Evolutionary conservation across 108 stramenopile species (phyloP).

Genomic region (Cyclotella kingstonii): DNA sequence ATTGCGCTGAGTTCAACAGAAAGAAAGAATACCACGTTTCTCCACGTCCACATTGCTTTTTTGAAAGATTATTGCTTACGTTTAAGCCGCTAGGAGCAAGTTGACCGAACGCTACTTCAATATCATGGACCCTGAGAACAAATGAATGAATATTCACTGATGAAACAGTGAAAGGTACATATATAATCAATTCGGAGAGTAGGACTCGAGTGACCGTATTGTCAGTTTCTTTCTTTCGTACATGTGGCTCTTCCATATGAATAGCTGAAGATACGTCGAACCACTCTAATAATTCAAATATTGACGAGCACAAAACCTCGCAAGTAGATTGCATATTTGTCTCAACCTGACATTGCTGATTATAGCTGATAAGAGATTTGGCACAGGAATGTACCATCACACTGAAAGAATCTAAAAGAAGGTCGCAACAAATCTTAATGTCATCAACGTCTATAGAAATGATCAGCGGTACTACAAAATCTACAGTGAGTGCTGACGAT

Average conservation of each 20-base stretch:
- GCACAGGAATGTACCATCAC: conserved; percentile 34
- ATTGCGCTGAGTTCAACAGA: background rate
- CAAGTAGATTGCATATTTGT: background rate
- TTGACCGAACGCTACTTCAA: background rate
- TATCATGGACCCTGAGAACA: background rate
- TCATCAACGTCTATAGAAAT: conserved; percentile 42
- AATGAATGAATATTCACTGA: background rate
- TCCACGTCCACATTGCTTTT: conserved; percentile 6
- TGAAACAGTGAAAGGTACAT: background rate
- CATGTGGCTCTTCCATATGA: background rate
- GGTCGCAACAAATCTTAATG: conserved; percentile 33
- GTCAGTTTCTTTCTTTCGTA: background rate
- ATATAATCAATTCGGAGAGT: background rate
- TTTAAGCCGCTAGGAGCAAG: no score
- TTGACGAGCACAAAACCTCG: conserved; percentile 1
- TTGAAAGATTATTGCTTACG: no score
- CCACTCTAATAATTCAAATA: conserved; percentile 1
- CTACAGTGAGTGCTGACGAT: conserved; percentile 44
- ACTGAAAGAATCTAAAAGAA: conserved; percentile 44
- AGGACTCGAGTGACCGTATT: conserved; percentile 1
- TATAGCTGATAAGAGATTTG: background rate
- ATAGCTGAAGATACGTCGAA: background rate
- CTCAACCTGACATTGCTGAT: conserved; percentile 14
- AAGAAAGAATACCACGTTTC: conserved; percentile 7
- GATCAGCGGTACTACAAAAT: conserved; percentile 41